Conservation (phyloP, 371 early-diverging fungal species). For the Cokeromyces recurvatus region DNA sequence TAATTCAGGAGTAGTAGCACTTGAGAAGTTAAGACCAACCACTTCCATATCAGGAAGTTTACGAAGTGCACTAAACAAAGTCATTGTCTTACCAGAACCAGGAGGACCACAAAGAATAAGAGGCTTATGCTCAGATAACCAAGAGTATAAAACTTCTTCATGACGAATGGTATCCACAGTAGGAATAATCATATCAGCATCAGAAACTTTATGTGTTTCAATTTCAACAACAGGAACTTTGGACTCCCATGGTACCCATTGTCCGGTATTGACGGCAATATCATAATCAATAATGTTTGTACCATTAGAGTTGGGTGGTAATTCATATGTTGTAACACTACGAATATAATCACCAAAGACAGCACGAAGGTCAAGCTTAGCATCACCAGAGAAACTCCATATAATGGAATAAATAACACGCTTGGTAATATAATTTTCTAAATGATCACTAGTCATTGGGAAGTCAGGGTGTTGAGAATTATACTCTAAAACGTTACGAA, state of each 20-base stretch:
- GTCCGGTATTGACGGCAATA: conserved; percentile 70
- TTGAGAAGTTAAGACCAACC: conserved; percentile 96
- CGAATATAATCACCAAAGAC: conserved; percentile 82
- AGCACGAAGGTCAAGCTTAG: conserved; percentile 71
- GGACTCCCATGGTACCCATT: conserved; percentile 90
- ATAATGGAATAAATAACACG: conserved; percentile 80
- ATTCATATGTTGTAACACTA: conserved; percentile 72
- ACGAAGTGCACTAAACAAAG: conserved; percentile 92
- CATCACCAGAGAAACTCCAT: conserved; percentile 96
- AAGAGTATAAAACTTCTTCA: conserved; percentile 92
- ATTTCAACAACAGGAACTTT: conserved; percentile 94
- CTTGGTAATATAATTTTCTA: conserved; percentile 78
- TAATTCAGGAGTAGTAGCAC: conserved; percentile 95
- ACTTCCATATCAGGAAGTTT: conserved; percentile 95
- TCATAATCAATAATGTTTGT: conserved; percentile 89
- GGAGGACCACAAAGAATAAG: conserved; percentile 97
- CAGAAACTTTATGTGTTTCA: conserved; percentile 90
- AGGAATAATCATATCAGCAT: conserved; percentile 95
- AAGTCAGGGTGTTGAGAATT: conserved; percentile 90
- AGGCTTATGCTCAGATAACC: conserved; percentile 94
- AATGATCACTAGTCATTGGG: conserved; percentile 74
- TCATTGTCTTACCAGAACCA: conserved; percentile 99
- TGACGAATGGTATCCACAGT: conserved; percentile 97
- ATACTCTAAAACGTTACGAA: conserved; percentile 83
- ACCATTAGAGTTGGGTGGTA: conserved; percentile 63